Evolutionary conservation across 148 eudicot genomes (phyloP), one percentile per base, ranked within the genome.

Genomic region (Heliamphora exappendiculata): DNA sequence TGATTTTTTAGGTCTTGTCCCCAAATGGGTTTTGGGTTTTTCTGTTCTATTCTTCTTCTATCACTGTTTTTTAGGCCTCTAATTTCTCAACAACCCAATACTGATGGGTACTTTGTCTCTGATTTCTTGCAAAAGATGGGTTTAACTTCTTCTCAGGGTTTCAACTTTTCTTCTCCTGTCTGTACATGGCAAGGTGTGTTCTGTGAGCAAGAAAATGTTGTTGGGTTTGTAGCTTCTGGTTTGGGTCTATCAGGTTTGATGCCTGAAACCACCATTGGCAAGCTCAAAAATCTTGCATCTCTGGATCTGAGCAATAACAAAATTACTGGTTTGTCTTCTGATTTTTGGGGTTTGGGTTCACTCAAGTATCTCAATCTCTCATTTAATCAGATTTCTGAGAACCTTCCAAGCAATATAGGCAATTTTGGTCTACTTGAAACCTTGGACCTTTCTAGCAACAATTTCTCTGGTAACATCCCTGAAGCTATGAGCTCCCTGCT

Each of bases 191-290:
- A 75, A 80, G 88, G 87, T 33, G 88, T 89, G 65, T 72, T 72
- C 44, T 89, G 92, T 82, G 88, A 87, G 4, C 77, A 67, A 36
- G 82, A 74, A 54, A 70, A 78, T 78, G 86, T 85, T 11, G 60
- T 82, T 26, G 71, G 77, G 70, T 66, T 89, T 20, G 78, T 77
- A 39, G 81, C 79, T 79, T 83, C 89, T 76, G 81, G 81, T 57
- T 74, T 87, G 63, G 86, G 88, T n/a, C 68, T 89, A 59, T 83
- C 83, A 70, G 92, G 92, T 74, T 51, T 76, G 7, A 83, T 89
- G 51, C 92, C 92, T 58, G 92, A 89, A 16, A 83, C 70, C 79
- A 83, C 92, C 53, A 87, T 89, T 80, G 90, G 88, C 70, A 89
- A 89, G 44, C 88, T 89, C 73, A 75, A 8, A 66, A 83, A 85